phyloP scores from a whole-genome alignment of 352 stramenopile species.

The Pelagophyceae sp. region DNA sequence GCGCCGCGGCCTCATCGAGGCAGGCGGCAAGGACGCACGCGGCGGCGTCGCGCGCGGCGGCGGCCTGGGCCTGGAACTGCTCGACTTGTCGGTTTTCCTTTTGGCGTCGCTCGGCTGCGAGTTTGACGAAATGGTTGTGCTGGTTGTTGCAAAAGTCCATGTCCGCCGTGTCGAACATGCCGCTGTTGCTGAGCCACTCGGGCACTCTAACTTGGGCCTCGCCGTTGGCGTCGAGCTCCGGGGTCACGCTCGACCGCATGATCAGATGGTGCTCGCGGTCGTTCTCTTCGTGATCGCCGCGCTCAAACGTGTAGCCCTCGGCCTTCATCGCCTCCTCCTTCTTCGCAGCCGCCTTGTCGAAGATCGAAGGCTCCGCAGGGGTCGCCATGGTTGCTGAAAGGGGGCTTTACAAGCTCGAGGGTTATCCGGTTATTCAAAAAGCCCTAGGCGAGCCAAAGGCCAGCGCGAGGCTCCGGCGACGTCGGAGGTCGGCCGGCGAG shows the following conservation, averaged over 20 bases:
- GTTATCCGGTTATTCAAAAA: too few relatives aligned
- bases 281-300: too few relatives aligned
- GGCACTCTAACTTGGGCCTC: neutral
- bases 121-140: neutral
- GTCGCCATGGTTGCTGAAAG: too few relatives aligned
- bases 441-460: too few relatives aligned
- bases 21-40: too few relatives aligned
- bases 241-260: neutral
- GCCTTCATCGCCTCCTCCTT: neutral
- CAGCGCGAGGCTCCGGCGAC: too few relatives aligned
- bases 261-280: too few relatives aligned
- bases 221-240: neutral
- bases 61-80: neutral
- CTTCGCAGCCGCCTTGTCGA: neutral
- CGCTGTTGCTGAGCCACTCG: neutral
- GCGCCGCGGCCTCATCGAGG: too few relatives aligned
- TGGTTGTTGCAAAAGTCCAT: neutral
- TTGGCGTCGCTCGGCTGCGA: neutral
- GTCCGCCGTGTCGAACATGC: neutral
- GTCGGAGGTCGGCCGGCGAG: too few relatives aligned
- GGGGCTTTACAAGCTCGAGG: too few relatives aligned
- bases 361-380: too few relatives aligned
- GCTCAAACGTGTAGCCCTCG: too few relatives aligned
- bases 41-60: neutral
- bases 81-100: neutral